Conservation (phyloP, 2,329 filamentous ascomycete genomes). For the Plectosphaerella cucumerina region DNA sequence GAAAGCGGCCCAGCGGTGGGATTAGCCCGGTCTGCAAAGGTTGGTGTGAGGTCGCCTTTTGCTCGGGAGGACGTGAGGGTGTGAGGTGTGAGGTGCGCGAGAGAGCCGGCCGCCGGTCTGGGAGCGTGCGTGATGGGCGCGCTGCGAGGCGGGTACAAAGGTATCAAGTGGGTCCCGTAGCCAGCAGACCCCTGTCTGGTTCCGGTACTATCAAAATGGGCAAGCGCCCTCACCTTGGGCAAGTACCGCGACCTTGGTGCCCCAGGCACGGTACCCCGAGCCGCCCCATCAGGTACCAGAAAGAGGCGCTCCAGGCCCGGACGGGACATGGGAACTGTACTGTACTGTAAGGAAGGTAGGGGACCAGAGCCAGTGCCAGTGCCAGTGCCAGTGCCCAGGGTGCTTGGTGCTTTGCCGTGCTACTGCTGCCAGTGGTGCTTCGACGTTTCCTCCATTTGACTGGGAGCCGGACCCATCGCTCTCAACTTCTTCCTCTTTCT, state of each 20-base stretch:
- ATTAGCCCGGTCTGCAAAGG: too few relatives aligned
- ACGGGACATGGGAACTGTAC: neutral
- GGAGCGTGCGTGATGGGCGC: neutral
- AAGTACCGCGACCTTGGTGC: neutral
- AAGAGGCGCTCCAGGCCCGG: neutral
- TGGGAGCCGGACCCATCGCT: constrained; percentile 5
- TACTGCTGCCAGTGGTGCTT: neutral
- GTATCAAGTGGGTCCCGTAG: constrained; percentile 1
- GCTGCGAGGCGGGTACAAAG: constrained; percentile 3
- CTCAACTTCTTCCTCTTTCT: constrained; percentile 6
- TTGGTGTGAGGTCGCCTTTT: constrained; percentile 1
- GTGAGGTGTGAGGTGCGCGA: neutral
- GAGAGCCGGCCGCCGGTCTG: neutral
- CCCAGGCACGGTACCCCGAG: neutral
- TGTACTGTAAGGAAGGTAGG: neutral
- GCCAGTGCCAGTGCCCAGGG: too few relatives aligned
- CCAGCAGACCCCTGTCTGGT: neutral
- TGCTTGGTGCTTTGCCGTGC: too few relatives aligned
- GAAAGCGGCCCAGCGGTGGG: too few relatives aligned
- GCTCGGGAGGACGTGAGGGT: neutral
- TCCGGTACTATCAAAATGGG: neutral
- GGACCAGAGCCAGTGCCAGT: too few relatives aligned
- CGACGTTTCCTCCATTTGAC: constrained; percentile 5
- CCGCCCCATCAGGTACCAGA: constrained; percentile 3
- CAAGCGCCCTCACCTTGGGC: neutral